Base-by-base conservation (phyloP, 345 rosid species). In the Gossypium mustelinum region DNA sequence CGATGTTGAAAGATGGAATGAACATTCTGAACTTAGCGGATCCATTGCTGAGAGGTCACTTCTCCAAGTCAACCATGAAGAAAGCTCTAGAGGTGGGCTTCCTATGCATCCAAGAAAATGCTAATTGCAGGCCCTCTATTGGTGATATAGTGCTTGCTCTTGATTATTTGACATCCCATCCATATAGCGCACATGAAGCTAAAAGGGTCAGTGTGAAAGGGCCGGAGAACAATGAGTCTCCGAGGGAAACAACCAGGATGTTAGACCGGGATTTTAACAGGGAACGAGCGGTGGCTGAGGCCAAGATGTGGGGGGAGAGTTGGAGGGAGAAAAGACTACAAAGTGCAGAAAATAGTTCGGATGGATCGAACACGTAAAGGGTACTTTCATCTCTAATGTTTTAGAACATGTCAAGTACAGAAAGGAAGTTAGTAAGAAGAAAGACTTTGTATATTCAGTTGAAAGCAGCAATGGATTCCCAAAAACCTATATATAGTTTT, bases 271-370 rank as follows among this genome's bases (percentile, higher is more conserved):
- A 83, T 63, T 43, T 75, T 12, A 85, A 85, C 62, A 75, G 92
- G 25, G 87, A 79, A 11, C 81, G 73, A 24, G 91, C 88, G 10
- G 87, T 88, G 27, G 88, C 89, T 8, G 90, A 86, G 83, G 94
- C 94, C n/a, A 88, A 79, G 81, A 55, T 66, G 74, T 90, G 90
- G 94, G 92, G 94, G 27, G 86, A 85, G 76, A 79, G 68, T 50
- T 84, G 83, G 82, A 78, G 80, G 77, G 94, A 81, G 18, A 80
- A 83, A 85, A 75, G 87, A 69, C 51, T 20, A 47, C 83, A 80
- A 64, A 60, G 4, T 11, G n/a, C 50, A 16, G 41, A 78, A 22
- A 54, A 47, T 27, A 18, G 20, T 25, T 3, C 71, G 7, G 73
- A 76, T 66, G 77, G 41, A 16, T n/a, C 51, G 24, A 73, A 52